Evolutionary conservation across 805 yeast species (phyloP).

Genomic region (Yarrowia sp.): DNA sequence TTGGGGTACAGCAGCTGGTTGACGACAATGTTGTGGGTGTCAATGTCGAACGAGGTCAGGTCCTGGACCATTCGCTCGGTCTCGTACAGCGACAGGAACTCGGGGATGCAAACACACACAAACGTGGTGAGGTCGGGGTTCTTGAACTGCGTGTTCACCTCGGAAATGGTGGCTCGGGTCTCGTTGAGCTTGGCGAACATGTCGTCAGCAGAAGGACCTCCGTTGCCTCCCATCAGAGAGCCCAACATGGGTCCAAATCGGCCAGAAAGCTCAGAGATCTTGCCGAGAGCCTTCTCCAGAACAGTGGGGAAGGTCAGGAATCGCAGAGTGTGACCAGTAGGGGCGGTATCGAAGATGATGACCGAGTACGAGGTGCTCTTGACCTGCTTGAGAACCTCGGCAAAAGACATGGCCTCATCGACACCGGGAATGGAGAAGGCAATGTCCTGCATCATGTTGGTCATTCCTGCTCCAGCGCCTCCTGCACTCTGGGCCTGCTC

Average conservation of each 20-base stretch:
- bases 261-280: slow-evolving; percentile 84
- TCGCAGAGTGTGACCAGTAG: slow-evolving; percentile 97
- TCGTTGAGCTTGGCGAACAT: slow-evolving; percentile 80
- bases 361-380: slow-evolving; percentile 80
- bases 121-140: slow-evolving; percentile 92
- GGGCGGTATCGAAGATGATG: slow-evolving; percentile 98
- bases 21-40: slow-evolving; percentile 93
- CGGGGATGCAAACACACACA: slow-evolving; percentile 97
- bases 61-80: slow-evolving; percentile 98
- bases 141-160: slow-evolving; percentile 93
- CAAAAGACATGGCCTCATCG: slow-evolving; percentile 96
- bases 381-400: slow-evolving; percentile 97
- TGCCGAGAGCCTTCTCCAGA: slow-evolving; percentile 82
- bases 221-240: slow-evolving; percentile 66
- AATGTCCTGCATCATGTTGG: slow-evolving; percentile 82
- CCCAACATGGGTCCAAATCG: slow-evolving; percentile 90
- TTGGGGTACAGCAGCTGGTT: slow-evolving; percentile 92
- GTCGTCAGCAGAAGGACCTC: slow-evolving; percentile 61
- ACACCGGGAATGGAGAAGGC: slow-evolving; percentile 97
- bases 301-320: slow-evolving; percentile 95
- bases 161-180: slow-evolving; percentile 78
- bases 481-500: slow-evolving; percentile 51
- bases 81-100: slow-evolving; percentile 92
- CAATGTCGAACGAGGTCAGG: slow-evolving; percentile 91
- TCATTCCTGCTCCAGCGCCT: slow-evolving; percentile 60